Evolutionary conservation across 768 basidiomycete genomes (phyloP).

Genomic region (Crepidotus variabilis): DNA sequence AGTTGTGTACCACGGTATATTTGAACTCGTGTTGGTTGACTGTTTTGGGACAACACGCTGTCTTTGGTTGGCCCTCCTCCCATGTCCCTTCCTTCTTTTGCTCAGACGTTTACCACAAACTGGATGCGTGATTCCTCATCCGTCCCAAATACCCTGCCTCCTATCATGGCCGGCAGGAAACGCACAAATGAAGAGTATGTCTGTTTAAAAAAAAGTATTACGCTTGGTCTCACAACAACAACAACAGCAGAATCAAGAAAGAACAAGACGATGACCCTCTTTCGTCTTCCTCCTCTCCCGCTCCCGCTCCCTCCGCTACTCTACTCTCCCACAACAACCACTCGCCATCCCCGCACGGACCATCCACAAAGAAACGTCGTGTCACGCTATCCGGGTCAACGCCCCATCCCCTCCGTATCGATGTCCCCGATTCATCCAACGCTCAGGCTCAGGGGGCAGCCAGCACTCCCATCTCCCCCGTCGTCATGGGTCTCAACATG

Average conservation of each 20-base stretch:
- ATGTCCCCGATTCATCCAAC: slow-evolving; percentile 39
- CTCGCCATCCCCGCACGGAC: slow-evolving; percentile 38
- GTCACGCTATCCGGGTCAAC: slow-evolving; percentile 62
- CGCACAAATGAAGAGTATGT: not conserved
- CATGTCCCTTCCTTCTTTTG: slow-evolving; percentile 77
- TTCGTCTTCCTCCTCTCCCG: not conserved
- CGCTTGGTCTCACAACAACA: not conserved
- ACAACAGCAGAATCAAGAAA: slow-evolving; percentile 16
- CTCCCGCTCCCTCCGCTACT: slow-evolving; percentile 31
- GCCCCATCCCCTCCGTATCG: slow-evolving; percentile 51
- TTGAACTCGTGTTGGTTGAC: too few relatives aligned
- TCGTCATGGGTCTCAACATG: slow-evolving; percentile 58
- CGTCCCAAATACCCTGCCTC: slow-evolving; percentile 64
- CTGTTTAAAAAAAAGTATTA: not conserved
- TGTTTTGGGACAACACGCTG: slow-evolving; percentile 8
- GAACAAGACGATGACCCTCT: slow-evolving; percentile 23
- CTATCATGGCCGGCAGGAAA: slow-evolving; percentile 47
- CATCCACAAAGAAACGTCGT: slow-evolving; percentile 59
- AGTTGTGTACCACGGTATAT: not conserved
- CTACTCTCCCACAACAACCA: slow-evolving; percentile 25
- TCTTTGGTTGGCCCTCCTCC: slow-evolving; percentile 45
- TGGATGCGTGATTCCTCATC: slow-evolving; percentile 28
- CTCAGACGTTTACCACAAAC: slow-evolving; percentile 63
- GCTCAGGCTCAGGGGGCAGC: slow-evolving; percentile 24
- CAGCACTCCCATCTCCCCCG: slow-evolving; percentile 62